phyloP scores from a whole-genome alignment of 2,329 filamentous ascomycete genomes.

The Colletotrichum scovillei region DNA sequence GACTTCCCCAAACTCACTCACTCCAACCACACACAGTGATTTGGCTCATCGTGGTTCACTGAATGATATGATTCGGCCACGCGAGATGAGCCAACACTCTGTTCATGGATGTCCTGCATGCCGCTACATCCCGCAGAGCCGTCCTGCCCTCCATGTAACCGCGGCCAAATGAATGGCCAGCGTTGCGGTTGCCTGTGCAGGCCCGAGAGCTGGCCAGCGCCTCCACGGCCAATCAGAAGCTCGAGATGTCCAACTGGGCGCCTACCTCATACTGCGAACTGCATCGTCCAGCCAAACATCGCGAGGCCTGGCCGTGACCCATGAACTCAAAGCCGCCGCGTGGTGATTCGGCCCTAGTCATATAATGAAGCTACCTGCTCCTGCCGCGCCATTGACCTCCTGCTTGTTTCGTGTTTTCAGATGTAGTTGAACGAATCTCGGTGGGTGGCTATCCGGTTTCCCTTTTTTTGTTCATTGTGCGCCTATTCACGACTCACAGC shows the following conservation, averaged over 20 bases:
- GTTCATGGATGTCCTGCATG: background rate
- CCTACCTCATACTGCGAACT: conserved; percentile 36
- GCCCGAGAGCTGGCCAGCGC: conserved; percentile 34
- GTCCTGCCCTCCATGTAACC: conserved; percentile 12
- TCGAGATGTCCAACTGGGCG: conserved; percentile 26
- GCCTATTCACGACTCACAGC: conserved; percentile 26
- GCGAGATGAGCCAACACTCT: conserved; percentile 1
- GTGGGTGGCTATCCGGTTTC: conserved; percentile 30
- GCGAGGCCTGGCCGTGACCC: conserved; percentile 25
- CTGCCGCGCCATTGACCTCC: conserved; percentile 21
- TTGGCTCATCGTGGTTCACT: background rate
- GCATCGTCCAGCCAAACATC: conserved; percentile 37
- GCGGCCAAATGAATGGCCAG: conserved; percentile 34
- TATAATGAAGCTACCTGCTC: conserved; percentile 35
- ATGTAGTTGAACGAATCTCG: conserved; percentile 12
- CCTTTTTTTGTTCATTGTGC: conserved; percentile 21
- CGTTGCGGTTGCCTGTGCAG: conserved; percentile 25
- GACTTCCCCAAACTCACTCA: background rate
- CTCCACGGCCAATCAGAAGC: conserved; percentile 33
- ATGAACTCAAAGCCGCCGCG: conserved; percentile 16
- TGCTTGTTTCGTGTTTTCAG: conserved; percentile 31
- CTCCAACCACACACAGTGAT: background rate
- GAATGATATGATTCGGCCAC: conserved; percentile 20
- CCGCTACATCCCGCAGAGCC: conserved; percentile 12
- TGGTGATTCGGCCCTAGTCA: conserved; percentile 24